phyloP scores from a whole-genome alignment of 371 early-diverging fungal species.

The Mucor lusitanicus region DNA sequence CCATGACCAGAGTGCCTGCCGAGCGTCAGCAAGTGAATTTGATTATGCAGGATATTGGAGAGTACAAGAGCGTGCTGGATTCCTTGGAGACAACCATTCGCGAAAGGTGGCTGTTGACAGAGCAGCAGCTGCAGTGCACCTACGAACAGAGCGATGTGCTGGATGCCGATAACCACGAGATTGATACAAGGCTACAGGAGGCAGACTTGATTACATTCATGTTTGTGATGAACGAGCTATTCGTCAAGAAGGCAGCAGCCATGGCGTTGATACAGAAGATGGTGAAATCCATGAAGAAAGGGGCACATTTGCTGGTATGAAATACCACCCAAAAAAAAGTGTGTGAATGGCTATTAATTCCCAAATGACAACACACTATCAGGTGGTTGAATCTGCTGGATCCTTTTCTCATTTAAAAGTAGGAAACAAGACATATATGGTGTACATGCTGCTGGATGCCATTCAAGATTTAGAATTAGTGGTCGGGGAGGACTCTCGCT shows the following conservation, averaged over 20 bases:
- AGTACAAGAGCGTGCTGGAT: constrained; percentile 53
- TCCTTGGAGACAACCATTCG: constrained; percentile 36
- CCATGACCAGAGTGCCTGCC: constrained; percentile 57
- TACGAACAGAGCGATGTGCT: constrained; percentile 55
- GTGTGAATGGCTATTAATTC: constrained; percentile 8
- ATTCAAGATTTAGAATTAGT: constrained; percentile 73
- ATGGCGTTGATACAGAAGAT: constrained; percentile 75
- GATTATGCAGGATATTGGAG: constrained; percentile 75
- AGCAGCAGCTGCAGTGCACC: constrained; percentile 31
- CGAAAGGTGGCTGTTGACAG: constrained; percentile 34
- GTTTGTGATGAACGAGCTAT: constrained; percentile 92
- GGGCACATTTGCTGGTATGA: constrained; percentile 70
- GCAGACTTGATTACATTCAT: constrained; percentile 82
- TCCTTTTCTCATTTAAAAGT: constrained; percentile 87
- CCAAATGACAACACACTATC: not conserved
- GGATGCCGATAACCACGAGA: constrained; percentile 17
- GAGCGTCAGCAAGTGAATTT: constrained; percentile 51
- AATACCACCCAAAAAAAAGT: not conserved
- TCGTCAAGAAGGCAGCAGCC: constrained; percentile 75
- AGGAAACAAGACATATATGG: constrained; percentile 80
- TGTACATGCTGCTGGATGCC: constrained; percentile 84
- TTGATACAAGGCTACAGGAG: constrained; percentile 48
- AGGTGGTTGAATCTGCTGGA: constrained; percentile 93
- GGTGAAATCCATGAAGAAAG: constrained; percentile 65
- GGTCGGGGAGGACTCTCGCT: constrained; percentile 69